Percentiles rank a stretch among this genome's conserved stretches.
phyloP scores from a whole-genome alignment of 768 basidiomycete genomes.

The Tulasnella sp. region DNA sequence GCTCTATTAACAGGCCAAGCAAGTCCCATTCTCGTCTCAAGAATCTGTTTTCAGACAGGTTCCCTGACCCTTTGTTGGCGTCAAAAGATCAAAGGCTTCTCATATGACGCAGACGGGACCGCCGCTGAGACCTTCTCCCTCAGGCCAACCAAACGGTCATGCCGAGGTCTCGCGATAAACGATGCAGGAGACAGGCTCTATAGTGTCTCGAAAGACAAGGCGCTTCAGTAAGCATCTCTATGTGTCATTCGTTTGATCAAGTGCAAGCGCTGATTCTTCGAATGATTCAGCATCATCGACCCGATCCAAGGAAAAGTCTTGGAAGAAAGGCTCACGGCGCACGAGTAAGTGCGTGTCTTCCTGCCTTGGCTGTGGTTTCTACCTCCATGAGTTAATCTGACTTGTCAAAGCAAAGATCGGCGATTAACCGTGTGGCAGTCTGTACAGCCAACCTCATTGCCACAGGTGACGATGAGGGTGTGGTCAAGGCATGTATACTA shows the following conservation, averaged over 20 bases:
- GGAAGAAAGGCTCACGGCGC: slow-evolving; percentile 41
- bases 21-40: no score
- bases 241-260: background rate
- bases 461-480: slow-evolving; percentile 89
- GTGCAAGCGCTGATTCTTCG: background rate
- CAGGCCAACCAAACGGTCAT: slow-evolving; percentile 72
- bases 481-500: slow-evolving; percentile 63
- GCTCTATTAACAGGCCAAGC: slow-evolving; percentile 62
- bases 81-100: slow-evolving; percentile 70
- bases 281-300: slow-evolving; percentile 47
- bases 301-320: slow-evolving; percentile 43
- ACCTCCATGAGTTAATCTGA: slow-evolving; percentile 12
- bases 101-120: slow-evolving; percentile 60
- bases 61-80: no score
- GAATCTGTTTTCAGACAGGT: no score
- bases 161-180: slow-evolving; percentile 58
- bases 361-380: slow-evolving; percentile 22
- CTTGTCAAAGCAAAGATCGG: slow-evolving; percentile 38
- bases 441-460: slow-evolving; percentile 60
- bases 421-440: slow-evolving; percentile 76
- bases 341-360: slow-evolving; percentile 46
- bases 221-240: slow-evolving; percentile 50
- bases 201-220: slow-evolving; percentile 71
- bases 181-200: slow-evolving; percentile 59
- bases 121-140: slow-evolving; percentile 40